phyloP scores from a whole-genome alignment of 306 rosid species.

The Comarum palustre region DNA sequence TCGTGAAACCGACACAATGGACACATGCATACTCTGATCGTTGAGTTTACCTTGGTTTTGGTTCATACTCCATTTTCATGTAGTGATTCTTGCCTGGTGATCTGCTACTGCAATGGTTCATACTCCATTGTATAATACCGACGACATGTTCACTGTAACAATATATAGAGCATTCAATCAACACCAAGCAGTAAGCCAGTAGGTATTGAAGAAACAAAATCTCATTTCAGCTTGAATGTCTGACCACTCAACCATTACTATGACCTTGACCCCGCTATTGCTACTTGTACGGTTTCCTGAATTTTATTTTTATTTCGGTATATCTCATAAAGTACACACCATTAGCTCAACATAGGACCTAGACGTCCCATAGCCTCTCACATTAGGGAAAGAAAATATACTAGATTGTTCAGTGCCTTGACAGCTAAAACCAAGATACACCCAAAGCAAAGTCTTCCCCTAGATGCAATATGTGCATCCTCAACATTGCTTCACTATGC shows the following conservation, averaged over 20 bases:
- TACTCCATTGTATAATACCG: not conserved
- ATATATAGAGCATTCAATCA: too few relatives aligned
- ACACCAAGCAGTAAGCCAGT: not conserved
- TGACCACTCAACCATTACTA: not conserved
- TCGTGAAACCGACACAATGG: not conserved
- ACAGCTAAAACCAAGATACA: slow-evolving; percentile 23
- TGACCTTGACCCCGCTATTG: not conserved
- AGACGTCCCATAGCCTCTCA: slow-evolving; percentile 17
- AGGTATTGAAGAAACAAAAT: not conserved
- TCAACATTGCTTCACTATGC: slow-evolving; percentile 55
- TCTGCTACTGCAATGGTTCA: not conserved
- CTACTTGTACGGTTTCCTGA: not conserved
- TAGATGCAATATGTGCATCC: slow-evolving; percentile 17
- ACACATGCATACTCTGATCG: not conserved
- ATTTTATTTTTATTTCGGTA: slow-evolving; percentile 28
- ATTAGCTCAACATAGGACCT: slow-evolving; percentile 1
- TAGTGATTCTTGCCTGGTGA: not conserved
- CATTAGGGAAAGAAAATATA: slow-evolving; percentile 5
- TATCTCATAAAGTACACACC: slow-evolving; percentile 9
- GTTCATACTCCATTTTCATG: not conserved
- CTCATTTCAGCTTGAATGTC: not conserved
- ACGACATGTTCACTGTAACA: not conserved
- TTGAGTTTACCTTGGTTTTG: not conserved
- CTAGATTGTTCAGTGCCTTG: slow-evolving; percentile 21
- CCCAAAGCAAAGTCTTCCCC: slow-evolving; percentile 19